Evolutionary conservation across 768 basidiomycete species (phyloP), one percentile per base, ranked within the genome.

Genomic region (Asterophora lycoperdoides): DNA sequence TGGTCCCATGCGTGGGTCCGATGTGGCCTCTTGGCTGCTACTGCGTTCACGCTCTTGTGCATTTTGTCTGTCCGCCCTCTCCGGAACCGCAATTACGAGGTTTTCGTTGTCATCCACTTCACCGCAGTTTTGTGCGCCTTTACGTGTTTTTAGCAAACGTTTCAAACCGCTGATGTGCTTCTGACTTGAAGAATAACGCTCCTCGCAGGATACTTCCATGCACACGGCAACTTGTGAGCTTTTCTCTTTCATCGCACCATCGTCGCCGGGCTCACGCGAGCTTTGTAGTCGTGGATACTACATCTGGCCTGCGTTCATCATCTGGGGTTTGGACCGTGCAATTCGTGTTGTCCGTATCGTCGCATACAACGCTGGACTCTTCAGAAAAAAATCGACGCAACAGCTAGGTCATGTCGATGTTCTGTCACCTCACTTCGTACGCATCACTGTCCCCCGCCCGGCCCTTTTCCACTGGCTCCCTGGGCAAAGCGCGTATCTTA

Each of bases 281-380:
- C 28, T 14, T 28, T n/a, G 10, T 26, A 74, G 68, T 23, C 59
- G 62, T 17, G 59, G 68, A 18, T 54, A 61, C 35, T 62, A 62
- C 32, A 56, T 79, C 23, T 81, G 75, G 73, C 78, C 79, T 3
- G 63, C 73, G 0, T 69, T 83, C 53, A 45, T 76, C 44, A 51
- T 83, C 52, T 82, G 80, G 80, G 77, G 67, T 1, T 54, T 83
- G 37, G 83, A 84, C 56, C 73, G 79, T 33, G 48, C 71, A 19
- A 53, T 81, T 38, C 78, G 81, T 13, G 8, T 70, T n/a, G 46
- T 67, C 13, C 76, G 80, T 9, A 58, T 79, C 4, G 53, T 74
- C 33, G 44, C 66, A 13, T 69, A 61, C 64, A 82, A 80, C 55
- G 63, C 69, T 56, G 61, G 64, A 17, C 69, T 75, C 60, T 66